Base-by-base conservation (phyloP, 495 filamentous ascomycete species). In the Podospora appendiculata region DNA sequence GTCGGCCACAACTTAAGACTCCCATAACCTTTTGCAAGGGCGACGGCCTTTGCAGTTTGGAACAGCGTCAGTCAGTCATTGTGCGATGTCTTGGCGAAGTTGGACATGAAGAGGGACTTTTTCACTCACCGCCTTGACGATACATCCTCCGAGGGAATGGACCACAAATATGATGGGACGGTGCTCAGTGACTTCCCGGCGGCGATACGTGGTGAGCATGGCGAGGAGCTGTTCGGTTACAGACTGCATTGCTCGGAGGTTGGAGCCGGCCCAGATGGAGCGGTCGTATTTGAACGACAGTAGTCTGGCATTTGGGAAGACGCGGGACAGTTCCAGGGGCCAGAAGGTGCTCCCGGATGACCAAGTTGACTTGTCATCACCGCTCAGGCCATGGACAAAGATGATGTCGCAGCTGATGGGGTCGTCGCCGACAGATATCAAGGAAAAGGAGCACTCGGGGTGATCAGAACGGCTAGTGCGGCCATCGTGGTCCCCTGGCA, bases 311-410 rank as follows among this genome's bases (percentile, higher is more conserved):
- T 53, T 40, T 38, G 10, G 34, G n/a, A 47, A 38, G 13, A 38
- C 51, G 6, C 12, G 11, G 51, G 43, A 33, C 8, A 53, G 35
- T 25, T 18, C 18, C 4, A 47, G 36, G 7, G 51, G 51, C 51
- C 42, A 47, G 7, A 19, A 46, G 12, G 34, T 19, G 8, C 33
- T 41, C 2, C 43, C 35, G 32, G n/a, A 40, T 18, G 33, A 41
- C 51, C 51, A 53, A 2, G 51, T 46, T 7, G 42, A 45, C 33
- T 41, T 39, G 32, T 53, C 51, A 40, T 48, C 47, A 10, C 47
- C 47, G 17, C 47, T 48, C 16, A 53, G 44, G 16, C 51, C 51
- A 41, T 53, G 51, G 51, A 53, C 51, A 35, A 53, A 53, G 7
- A 53, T 47, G n/a, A 53, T 47, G 51, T 48, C 47, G 47, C 47